Evolutionary conservation across 2,329 filamentous ascomycete species (phyloP).

Genomic region (Ascosphaera pollenicola): DNA sequence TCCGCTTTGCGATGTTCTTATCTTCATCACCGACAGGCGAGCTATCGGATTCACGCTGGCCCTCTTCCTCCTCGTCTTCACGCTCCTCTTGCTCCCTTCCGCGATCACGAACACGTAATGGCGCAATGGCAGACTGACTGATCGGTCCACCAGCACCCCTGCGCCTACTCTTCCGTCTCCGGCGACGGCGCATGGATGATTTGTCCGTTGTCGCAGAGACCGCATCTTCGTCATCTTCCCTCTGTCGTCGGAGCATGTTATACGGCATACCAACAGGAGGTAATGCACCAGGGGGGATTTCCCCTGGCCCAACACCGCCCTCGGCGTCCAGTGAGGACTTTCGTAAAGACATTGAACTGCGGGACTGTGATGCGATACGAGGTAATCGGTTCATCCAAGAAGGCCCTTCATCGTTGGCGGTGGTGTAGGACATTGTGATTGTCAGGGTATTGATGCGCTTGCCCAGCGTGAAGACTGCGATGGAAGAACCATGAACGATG

Average conservation of each 20-base stretch:
- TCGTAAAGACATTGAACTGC: conserved; percentile 48
- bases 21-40: too few species aligned
- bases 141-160: conserved; percentile 70
- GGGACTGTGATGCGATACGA: conserved; percentile 59
- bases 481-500: conserved; percentile 87
- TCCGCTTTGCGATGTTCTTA: too few species aligned
- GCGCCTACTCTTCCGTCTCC: conserved; percentile 44
- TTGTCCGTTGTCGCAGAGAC: conserved; percentile 33
- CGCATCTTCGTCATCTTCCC: conserved; percentile 46
- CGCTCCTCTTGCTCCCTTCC: conserved; percentile 11
- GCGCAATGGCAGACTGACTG: conserved; percentile 71
- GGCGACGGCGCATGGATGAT: conserved; percentile 25
- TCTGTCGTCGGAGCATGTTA: conserved; percentile 60
- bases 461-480: conserved; percentile 90
- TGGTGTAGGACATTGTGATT: conserved; percentile 89
- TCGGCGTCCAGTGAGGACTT: conserved; percentile 41
- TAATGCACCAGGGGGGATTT: conserved; percentile 43
- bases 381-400: conserved; percentile 92
- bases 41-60: too few species aligned
- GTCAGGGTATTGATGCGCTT: conserved; percentile 96
- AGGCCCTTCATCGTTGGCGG: conserved; percentile 67
- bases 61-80: conserved; percentile 31
- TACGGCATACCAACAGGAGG: conserved; percentile 50
- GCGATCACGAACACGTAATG: conserved; percentile 13
- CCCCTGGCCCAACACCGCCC: too few species aligned